Evolutionary conservation across 2,329 filamentous ascomycete genomes (phyloP).

Genomic region (Cryoendolithus antarcticus): DNA sequence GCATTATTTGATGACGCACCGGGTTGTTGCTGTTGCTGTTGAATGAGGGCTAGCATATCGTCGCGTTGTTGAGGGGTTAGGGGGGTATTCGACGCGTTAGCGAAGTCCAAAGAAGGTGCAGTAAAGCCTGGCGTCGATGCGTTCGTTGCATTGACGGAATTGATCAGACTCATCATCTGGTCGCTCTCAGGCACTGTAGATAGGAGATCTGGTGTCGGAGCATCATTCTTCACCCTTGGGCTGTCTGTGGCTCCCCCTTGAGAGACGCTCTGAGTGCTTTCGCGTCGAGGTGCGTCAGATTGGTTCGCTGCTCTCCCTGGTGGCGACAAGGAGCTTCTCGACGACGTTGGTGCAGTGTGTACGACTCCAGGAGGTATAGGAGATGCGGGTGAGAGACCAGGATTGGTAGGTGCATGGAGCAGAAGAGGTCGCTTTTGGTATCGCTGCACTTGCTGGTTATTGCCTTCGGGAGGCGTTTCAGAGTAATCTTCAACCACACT

Average conservation of each 20-base stretch:
- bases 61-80: slow-evolving; percentile 36
- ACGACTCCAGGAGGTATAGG: slow-evolving; percentile 13
- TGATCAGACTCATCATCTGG: slow-evolving; percentile 40
- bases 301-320: slow-evolving; percentile 9
- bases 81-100: slow-evolving; percentile 21
- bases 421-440: slow-evolving; percentile 20
- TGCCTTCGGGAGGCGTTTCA: slow-evolving; percentile 26
- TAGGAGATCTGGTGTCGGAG: slow-evolving; percentile 24
- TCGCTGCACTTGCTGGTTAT: slow-evolving; percentile 16
- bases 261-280: slow-evolving; percentile 7
- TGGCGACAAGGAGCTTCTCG: slow-evolving; percentile 15
- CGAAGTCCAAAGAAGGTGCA: slow-evolving; percentile 31
- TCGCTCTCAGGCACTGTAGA: slow-evolving; percentile 28
- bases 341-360: slow-evolving; percentile 15
- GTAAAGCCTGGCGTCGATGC: slow-evolving; percentile 21
- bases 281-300: slow-evolving; percentile 4
- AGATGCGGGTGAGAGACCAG: slow-evolving; percentile 11
- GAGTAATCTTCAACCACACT: slow-evolving; percentile 50
- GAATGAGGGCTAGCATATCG: slow-evolving; percentile 31
- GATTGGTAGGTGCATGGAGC: slow-evolving; percentile 19
- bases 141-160: slow-evolving; percentile 30
- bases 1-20: slow-evolving; percentile 39
- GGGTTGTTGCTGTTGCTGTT: slow-evolving; percentile 9
- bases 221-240: slow-evolving; percentile 29
- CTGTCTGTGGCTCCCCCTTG: slow-evolving; percentile 5